These are phyloP conservation scores for Auxenochlorella pyrenoidosa DNA, from an alignment of 139 green algal species.

Conservation along the genomic window DNA sequence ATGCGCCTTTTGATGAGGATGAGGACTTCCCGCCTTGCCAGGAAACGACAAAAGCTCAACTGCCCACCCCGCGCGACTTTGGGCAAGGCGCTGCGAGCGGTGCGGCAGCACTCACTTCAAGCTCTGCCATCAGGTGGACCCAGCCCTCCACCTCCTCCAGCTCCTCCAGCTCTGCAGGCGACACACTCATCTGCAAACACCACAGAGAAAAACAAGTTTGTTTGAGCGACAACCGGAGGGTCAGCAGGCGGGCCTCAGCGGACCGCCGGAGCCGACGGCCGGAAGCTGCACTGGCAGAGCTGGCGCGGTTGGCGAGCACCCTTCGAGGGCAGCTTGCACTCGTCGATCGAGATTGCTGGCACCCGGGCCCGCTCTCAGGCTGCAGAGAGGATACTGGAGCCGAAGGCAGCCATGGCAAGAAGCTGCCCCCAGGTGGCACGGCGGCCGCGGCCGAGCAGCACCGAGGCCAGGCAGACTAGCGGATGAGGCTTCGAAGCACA, in stretches of 20 bases:
- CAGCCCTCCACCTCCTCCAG: constrained; percentile 46
- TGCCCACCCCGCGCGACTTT: no score
- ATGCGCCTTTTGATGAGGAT: no score
- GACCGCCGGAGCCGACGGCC: no score
- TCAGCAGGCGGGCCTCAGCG: no score
- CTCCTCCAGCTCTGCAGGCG: constrained; percentile 41
- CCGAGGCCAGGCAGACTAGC: neutral
- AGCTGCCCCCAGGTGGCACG: neutral
- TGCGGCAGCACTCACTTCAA: constrained; percentile 21
- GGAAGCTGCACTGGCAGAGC: no score
- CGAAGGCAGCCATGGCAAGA: neutral
- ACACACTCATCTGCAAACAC: constrained; percentile 34
- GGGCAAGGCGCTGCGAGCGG: neutral
- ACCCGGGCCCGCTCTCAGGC: neutral
- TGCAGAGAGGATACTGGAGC: neutral
- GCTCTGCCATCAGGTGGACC: constrained; percentile 47
- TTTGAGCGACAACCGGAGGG: no score
- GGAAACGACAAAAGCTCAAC: no score
- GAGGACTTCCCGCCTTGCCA: no score
- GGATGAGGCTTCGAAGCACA: neutral
- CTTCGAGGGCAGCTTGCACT: no score
- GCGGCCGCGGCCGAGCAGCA: neutral
- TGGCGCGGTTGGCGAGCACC: no score
- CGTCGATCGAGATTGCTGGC: neutral
- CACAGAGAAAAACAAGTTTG: no score